Base-by-base conservation (phyloP, 495 filamentous ascomycete genomes). In the Chaetomium cochliodes region DNA sequence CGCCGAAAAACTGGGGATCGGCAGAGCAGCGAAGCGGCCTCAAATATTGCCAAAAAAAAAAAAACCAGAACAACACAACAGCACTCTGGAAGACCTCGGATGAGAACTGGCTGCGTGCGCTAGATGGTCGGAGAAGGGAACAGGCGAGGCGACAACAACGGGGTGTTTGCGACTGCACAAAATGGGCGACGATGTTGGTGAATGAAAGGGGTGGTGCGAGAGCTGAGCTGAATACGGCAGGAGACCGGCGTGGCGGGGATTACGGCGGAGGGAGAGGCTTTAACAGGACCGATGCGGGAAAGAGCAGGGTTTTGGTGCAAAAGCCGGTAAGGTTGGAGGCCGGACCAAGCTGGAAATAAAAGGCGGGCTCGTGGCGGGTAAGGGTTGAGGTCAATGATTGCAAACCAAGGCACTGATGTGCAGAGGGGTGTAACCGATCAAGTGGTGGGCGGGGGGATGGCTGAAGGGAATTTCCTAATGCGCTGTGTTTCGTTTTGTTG, bases 381-480 rank as follows among this genome's bases (percentile, higher is more conserved):
- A 33, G 50, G 51, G 54, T 58, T 70, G 67, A 72, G 67, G 69
- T 70, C 69, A 73, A 8, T 55, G 52, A 13, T 65, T 62, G 63
- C 67, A 60, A 65, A 73, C 54, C 68, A 73, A 71, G 72, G 65
- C 65, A 74, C 46, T 25, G 63, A 22, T 37, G 58, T 54, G 39
- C 42, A 37, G 26, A 53, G 51, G 53, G 58, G 60, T 58, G 65
- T 55, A 64, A 63, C 58, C 46, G 52, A 44, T 52, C 42, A 47
- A 47, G 60, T 57, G 54, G 12, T 25, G 2, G 9, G 64, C 50
- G 62, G 67, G 57, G 57, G 59, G 66, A 16, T 42, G 20, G 18
- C n/a, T 18, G 2, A 50, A 50, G 20, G 33, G 16, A 9, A 9
- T 25, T n/a, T 42, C 22, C 33, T 26, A 42, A 46, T 28, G 30